Percentiles rank a stretch among this genome's conserved stretches.
Evolutionary conservation across 2,329 filamentous ascomycete genomes (phyloP).

Genomic region (Aspergillus arachidicola): DNA sequence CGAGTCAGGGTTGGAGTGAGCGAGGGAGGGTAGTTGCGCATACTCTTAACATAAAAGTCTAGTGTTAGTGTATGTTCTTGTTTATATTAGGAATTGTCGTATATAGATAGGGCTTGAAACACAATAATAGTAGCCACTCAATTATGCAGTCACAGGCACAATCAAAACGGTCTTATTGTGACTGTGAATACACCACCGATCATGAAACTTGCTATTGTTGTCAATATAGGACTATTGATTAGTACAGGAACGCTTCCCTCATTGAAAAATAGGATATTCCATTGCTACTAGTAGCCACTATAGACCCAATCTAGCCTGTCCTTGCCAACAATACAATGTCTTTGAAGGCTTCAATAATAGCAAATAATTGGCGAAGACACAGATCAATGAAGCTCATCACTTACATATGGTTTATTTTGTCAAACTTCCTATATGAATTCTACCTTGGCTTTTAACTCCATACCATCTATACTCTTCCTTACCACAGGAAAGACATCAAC

Average conservation of each 20-base stretch:
- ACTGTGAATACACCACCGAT: neutral
- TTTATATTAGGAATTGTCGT: neutral
- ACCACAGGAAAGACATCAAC: neutral
- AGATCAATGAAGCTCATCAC: neutral
- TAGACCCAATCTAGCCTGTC: neutral
- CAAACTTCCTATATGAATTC: neutral
- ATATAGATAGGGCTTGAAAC: neutral
- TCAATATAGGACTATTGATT: neutral
- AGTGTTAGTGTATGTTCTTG: neutral
- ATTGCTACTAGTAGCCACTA: neutral
- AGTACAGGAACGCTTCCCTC: neutral
- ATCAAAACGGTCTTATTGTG: neutral
- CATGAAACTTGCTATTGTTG: neutral
- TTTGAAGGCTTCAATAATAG: neutral
- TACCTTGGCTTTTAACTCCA: neutral
- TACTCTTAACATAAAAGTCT: neutral
- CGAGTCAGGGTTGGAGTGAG: neutral
- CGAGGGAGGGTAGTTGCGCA: neutral
- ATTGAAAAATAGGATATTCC: neutral
- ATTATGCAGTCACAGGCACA: neutral
- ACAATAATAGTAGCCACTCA: neutral
- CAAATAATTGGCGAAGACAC: neutral
- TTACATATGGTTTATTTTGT: neutral
- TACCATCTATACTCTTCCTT: neutral
- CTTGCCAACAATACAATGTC: neutral